Conservation (phyloP, 495 filamentous ascomycete genomes). For the Amorphotheca resinae region DNA sequence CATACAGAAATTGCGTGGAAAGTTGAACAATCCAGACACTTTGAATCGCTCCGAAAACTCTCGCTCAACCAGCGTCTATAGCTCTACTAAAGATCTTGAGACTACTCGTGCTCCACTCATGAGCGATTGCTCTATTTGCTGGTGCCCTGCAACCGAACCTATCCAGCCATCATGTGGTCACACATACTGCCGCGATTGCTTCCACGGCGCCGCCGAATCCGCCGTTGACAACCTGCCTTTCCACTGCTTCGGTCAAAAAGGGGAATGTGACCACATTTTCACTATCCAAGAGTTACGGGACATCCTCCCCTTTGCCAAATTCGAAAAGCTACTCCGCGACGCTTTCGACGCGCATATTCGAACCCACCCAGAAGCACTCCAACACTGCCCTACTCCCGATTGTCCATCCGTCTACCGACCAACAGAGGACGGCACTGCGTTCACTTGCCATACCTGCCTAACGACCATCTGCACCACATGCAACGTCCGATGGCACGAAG, state of each 20-base stretch:
- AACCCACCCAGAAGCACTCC: conserved; percentile 21
- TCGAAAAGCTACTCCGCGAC: conserved; percentile 28
- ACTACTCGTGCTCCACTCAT: not conserved
- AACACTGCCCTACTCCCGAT: conserved; percentile 30
- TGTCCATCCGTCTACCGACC: conserved; percentile 30
- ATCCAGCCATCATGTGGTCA: conserved; percentile 29
- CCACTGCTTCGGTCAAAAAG: conserved; percentile 21
- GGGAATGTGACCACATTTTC: conserved; percentile 20
- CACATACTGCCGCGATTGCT: conserved; percentile 34
- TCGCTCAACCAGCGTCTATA: conserved; percentile 2
- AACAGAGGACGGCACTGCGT: conserved; percentile 9
- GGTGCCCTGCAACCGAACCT: conserved; percentile 26
- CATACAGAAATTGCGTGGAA: conserved; percentile 1
- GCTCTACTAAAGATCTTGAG: not conserved
- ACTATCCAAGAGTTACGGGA: conserved; percentile 25
- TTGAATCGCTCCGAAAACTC: conserved; percentile 1
- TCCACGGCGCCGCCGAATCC: conserved; percentile 26
- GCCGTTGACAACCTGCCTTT: conserved; percentile 15
- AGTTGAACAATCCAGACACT: conserved; percentile 6
- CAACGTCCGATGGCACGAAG: conserved; percentile 23
- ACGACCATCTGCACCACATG: conserved; percentile 28
- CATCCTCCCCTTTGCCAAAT: conserved; percentile 23
- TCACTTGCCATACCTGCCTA: conserved; percentile 28
- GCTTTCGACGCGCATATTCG: conserved; percentile 29
- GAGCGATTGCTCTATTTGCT: conserved; percentile 30